These are phyloP conservation scores for Heterobasidion irregulare DNA, from an alignment of 1,284 basidiomycete species.

Conservation along the genomic window DNA sequence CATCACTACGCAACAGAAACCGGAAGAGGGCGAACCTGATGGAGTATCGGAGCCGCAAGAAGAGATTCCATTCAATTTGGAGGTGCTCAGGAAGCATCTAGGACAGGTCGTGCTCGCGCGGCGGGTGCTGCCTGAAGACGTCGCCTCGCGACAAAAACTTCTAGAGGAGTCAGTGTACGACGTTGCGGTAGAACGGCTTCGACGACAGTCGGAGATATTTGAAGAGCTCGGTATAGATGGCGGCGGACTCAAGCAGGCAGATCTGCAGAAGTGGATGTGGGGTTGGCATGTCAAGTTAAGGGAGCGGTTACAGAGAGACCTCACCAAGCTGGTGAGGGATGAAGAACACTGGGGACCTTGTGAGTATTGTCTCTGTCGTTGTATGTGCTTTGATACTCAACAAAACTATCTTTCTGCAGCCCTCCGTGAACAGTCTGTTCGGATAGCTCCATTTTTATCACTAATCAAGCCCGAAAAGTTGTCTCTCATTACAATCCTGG, in stretches of 20 bases:
- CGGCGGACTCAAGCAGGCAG: slow-evolving; percentile 39
- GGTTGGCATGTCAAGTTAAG: slow-evolving; percentile 72
- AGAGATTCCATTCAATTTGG: slow-evolving; percentile 66
- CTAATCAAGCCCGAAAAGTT: slow-evolving; percentile 76
- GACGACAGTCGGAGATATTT: slow-evolving; percentile 57
- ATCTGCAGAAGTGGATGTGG: slow-evolving; percentile 82
- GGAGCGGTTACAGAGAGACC: slow-evolving; percentile 44
- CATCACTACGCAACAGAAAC: neutral
- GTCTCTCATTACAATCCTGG: slow-evolving; percentile 85
- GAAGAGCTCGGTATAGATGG: slow-evolving; percentile 48
- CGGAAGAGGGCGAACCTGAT: neutral
- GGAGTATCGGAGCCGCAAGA: neutral
- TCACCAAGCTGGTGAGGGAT: slow-evolving; percentile 37
- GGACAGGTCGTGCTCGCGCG: slow-evolving; percentile 54
- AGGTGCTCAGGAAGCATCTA: slow-evolving; percentile 61
- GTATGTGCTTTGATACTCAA: neutral
- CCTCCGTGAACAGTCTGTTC: neutral
- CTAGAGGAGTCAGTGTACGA: slow-evolving; percentile 84
- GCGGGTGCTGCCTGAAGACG: slow-evolving; percentile 54
- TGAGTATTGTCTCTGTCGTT: neutral
- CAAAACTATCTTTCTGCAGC: neutral
- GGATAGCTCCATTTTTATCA: slow-evolving; percentile 58
- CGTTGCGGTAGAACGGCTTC: slow-evolving; percentile 68
- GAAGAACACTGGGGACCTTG: slow-evolving; percentile 24
- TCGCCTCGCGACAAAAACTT: slow-evolving; percentile 70